Conservation (phyloP, 1,139 yeast genomes). For the Nakaseomyces uthaithaninus region DNA sequence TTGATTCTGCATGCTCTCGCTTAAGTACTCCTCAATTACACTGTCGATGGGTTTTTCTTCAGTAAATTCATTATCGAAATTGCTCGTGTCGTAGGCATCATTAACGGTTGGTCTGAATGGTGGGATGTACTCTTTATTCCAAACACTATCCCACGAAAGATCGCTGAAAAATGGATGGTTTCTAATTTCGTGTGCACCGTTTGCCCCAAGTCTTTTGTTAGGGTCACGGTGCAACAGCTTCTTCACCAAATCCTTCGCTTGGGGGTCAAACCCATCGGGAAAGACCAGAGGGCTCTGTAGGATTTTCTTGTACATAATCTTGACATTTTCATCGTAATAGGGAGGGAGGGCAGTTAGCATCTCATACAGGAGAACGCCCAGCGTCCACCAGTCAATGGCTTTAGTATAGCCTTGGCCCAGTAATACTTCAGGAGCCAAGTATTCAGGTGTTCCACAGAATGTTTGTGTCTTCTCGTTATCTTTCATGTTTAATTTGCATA, state of each 20-base stretch:
- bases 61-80: conserved; percentile 89
- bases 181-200: conserved; percentile 81
- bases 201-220: conserved; percentile 58
- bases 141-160: conserved; percentile 82
- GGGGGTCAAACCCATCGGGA: conserved; percentile 81
- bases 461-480: conserved; percentile 84
- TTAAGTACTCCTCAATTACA: conserved; percentile 83
- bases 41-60: conserved; percentile 90
- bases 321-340: conserved; percentile 89
- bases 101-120: conserved; percentile 92
- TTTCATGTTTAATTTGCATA: conserved; percentile 90
- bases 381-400: conserved; percentile 96
- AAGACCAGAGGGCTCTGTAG: conserved; percentile 80
- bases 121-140: conserved; percentile 84
- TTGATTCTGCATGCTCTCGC: conserved; percentile 88
- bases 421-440: conserved; percentile 87
- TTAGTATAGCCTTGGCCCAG: conserved; percentile 91
- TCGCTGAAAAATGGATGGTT: conserved; percentile 81
- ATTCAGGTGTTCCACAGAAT: conserved; percentile 95
- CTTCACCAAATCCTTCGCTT: conserved; percentile 74
- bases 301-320: conserved; percentile 89
- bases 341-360: conserved; percentile 98
- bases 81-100: conserved; percentile 80
- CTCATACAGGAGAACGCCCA: conserved; percentile 86
- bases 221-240: conserved; percentile 85